Percentiles rank a stretch among this genome's conserved stretches.
These are phyloP conservation scores for Heritiera fomes DNA, from an alignment of 345 rosid genomes.

Conservation along the genomic window DNA sequence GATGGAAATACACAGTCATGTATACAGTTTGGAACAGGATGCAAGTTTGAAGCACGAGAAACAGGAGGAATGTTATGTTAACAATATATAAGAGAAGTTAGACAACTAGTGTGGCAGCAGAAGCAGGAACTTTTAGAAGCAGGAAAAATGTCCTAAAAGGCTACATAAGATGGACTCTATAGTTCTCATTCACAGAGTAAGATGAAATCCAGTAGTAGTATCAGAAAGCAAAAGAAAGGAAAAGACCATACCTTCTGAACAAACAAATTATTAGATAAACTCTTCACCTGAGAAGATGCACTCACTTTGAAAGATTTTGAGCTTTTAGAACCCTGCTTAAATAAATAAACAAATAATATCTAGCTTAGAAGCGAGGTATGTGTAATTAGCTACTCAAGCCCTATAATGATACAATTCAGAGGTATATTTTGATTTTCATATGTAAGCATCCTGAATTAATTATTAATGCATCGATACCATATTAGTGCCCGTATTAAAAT, in stretches of 20 bases:
- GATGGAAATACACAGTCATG: conserved; percentile 24
- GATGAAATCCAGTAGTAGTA: not conserved
- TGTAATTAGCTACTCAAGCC: not conserved
- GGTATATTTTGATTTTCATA: not conserved
- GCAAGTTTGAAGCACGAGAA: too few species aligned
- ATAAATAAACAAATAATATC: not conserved
- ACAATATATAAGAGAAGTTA: not conserved
- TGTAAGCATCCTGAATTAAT: not conserved
- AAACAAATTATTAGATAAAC: conserved; percentile 47
- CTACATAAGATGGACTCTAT: not conserved
- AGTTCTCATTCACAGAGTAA: not conserved
- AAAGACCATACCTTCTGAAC: conserved; percentile 52
- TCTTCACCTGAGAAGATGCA: conserved; percentile 32
- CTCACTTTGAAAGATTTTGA: conserved; percentile 31
- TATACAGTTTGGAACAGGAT: not conserved
- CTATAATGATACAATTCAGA: not conserved
- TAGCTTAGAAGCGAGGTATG: conserved; percentile 10
- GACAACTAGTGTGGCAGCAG: not conserved
- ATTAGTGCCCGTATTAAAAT: not conserved
- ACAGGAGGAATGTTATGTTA: not conserved
- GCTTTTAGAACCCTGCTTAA: conserved; percentile 45
- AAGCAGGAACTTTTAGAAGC: conserved; percentile 2
- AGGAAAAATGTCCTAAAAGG: not conserved
- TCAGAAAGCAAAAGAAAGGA: not conserved
- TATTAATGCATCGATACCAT: not conserved